Base-by-base conservation (phyloP, 495 filamentous ascomycete species). In the Daldinia loculata region DNA sequence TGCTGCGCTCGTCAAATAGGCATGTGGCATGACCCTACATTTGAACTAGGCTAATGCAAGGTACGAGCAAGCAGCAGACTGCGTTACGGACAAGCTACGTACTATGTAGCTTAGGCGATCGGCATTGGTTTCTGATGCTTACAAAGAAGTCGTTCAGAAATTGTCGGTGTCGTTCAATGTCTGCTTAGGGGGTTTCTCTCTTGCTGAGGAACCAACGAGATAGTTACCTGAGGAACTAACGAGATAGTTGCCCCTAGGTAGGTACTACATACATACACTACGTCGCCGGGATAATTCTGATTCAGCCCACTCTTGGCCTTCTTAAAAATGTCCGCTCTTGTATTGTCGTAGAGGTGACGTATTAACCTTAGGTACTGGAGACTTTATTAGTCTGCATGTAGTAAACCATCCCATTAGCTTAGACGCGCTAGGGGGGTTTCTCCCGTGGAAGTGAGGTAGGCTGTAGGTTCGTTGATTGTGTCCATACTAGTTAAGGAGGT, bases 21-120 rank as follows among this genome's bases (percentile, higher is more conserved):
- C 57, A 66, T 63, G 41, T 36, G 19, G 29, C 43, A 58, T 58
- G 39, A 52, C 61, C 65, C 65, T 69, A 61, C 61, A 70, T 64
- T 52, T 39, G 19, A 11, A 43, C 27, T 30, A 50, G 34, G 26
- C 70, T 69, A 74, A 74, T 74, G 70, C 62, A 72, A 74, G 70
- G 70, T 74, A 74, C 70, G 56, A 63, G 52, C 60, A 53, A 45
- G 51, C 22, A 61, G 32, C 56, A 52, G 53, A 58, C 52, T 61
- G 52, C 34, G 12, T 36, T 65, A 65, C 38, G 53, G 38, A 27
- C 43, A 59, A 12, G 36, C 56, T 60, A 43, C 5, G 24, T 43
- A 30, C n/a, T 59, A 41, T 36, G 22, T 66, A 61, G 24, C 34
- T 12, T 70, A 41, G 53, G 58, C 26, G 43, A 66, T 72, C 60